phyloP scores from a whole-genome alignment of 2,329 filamentous ascomycete genomes.

The Talaromyces sp. region DNA sequence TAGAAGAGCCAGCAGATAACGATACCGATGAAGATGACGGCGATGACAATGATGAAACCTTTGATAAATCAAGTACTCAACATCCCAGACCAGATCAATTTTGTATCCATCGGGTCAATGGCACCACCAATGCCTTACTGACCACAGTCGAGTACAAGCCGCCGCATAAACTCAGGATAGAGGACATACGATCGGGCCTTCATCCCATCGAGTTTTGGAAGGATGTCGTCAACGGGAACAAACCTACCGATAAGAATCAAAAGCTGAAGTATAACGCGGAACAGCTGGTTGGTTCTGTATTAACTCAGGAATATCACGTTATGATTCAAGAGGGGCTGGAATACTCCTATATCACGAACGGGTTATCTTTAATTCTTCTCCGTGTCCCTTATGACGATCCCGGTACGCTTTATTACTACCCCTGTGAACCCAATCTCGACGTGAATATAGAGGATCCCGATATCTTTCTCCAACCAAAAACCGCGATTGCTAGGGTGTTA shows the following conservation, averaged over 20 bases:
- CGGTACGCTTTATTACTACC: slow-evolving; percentile 23
- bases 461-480: slow-evolving; percentile 11
- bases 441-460: slow-evolving; percentile 8
- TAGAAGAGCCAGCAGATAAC: slow-evolving; percentile 11
- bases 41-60: background rate
- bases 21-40: background rate
- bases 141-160: slow-evolving; percentile 18
- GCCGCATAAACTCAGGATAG: slow-evolving; percentile 16
- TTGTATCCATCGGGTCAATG: slow-evolving; percentile 17
- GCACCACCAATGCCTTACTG: slow-evolving; percentile 12
- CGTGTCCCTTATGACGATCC: slow-evolving; percentile 19
- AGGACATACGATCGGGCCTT: slow-evolving; percentile 16
- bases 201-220: slow-evolving; percentile 18
- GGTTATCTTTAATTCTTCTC: slow-evolving; percentile 17
- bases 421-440: slow-evolving; percentile 22
- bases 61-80: background rate
- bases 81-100: slow-evolving; percentile 16
- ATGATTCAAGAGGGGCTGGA: slow-evolving; percentile 26
- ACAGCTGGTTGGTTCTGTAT: slow-evolving; percentile 16
- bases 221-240: slow-evolving; percentile 15
- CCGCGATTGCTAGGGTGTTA: slow-evolving; percentile 18
- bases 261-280: slow-evolving; percentile 5
- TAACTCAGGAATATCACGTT: slow-evolving; percentile 25
- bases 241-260: slow-evolving; percentile 10
- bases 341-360: slow-evolving; percentile 24